phyloP scores from a whole-genome alignment of 1,284 basidiomycete genomes.

The Ustilago shanxiensis region DNA sequence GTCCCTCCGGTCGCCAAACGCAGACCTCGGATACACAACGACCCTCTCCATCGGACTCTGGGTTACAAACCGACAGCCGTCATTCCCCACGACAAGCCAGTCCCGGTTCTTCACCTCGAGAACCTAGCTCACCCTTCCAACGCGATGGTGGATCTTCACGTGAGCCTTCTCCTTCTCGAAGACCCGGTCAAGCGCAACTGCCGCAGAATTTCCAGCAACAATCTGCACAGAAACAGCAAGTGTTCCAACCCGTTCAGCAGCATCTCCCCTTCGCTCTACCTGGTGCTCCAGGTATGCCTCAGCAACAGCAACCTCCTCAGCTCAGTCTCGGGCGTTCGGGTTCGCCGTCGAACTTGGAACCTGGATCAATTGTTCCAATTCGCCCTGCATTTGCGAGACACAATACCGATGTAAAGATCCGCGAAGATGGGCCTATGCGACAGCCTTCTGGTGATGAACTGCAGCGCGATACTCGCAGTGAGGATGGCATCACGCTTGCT shows the following conservation, averaged over 20 bases:
- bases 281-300: conserved; percentile 56
- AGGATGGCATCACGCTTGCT: conserved; percentile 92
- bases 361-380: conserved; percentile 72
- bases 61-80: conserved; percentile 29
- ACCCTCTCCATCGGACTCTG: conserved; percentile 48
- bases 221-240: conserved; percentile 29
- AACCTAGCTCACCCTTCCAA: conserved; percentile 38
- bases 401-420: conserved; percentile 88
- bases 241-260: conserved; percentile 43
- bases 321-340: conserved; percentile 26
- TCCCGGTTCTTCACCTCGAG: conserved; percentile 34
- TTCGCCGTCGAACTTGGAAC: conserved; percentile 40
- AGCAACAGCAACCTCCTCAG: conserved; percentile 64
- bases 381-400: conserved; percentile 82
- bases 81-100: conserved; percentile 41
- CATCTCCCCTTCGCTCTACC: conserved; percentile 43
- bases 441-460: conserved; percentile 62
- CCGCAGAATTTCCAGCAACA: conserved; percentile 34
- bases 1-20: conserved; percentile 77
- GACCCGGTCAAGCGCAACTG: conserved; percentile 24
- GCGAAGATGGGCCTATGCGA: conserved; percentile 76
- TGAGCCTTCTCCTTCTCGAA: conserved; percentile 36
- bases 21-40: conserved; percentile 51
- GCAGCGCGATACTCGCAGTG: conserved; percentile 70
- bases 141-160: conserved; percentile 36